These are phyloP conservation scores for Penicillium argentinense DNA, from an alignment of 495 filamentous ascomycete genomes.

Conservation along the genomic window DNA sequence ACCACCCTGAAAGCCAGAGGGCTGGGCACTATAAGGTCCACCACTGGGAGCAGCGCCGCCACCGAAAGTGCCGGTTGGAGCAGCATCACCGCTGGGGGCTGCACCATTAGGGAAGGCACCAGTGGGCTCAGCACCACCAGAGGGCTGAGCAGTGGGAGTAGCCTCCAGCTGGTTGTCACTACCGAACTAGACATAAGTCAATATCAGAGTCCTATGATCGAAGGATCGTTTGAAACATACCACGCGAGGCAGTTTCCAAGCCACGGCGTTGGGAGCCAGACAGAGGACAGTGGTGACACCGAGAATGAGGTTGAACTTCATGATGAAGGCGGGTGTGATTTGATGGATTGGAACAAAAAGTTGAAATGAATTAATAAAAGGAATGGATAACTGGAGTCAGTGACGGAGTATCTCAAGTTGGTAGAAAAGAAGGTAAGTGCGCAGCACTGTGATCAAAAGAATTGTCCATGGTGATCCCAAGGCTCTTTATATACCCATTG, in stretches of 20 bases:
- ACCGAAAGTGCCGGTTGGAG: neutral
- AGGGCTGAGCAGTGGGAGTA: conserved; percentile 10
- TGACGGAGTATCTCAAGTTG: conserved; percentile 16
- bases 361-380: conserved; percentile 13
- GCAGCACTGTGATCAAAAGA: conserved; percentile 26
- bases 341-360: neutral
- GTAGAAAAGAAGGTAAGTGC: conserved; percentile 25
- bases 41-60: neutral
- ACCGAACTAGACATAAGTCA: conserved; percentile 2
- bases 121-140: conserved; percentile 8
- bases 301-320: conserved; percentile 34
- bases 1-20: conserved; percentile 1
- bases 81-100: neutral
- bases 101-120: conserved; percentile 3
- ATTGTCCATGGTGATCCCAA: neutral
- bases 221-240: neutral
- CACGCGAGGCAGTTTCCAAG: conserved; percentile 12
- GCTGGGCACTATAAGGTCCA: conserved; percentile 2
- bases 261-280: conserved; percentile 24
- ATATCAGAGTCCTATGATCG: neutral
- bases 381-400: conserved; percentile 20
- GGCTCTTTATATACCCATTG: conserved; percentile 18
- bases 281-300: conserved; percentile 28
- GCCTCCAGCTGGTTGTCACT: conserved; percentile 4
- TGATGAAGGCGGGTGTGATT: conserved; percentile 20